Percentiles rank a stretch among this genome's conserved stretches.
These are phyloP conservation scores for Parathielavia appendiculata DNA, from an alignment of 495 filamentous ascomycete species.

Conservation along the genomic window DNA sequence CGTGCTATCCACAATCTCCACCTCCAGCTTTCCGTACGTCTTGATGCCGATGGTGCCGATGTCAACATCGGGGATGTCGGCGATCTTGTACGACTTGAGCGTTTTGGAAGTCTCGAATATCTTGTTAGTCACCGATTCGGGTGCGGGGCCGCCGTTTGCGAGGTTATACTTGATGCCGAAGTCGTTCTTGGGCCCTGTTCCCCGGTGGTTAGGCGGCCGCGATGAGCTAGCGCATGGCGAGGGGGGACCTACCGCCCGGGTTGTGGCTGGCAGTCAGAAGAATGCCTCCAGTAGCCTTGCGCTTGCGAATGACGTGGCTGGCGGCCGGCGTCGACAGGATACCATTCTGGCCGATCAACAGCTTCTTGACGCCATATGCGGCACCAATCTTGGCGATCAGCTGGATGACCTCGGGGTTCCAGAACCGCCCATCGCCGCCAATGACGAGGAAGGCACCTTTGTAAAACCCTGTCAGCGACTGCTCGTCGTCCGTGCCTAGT, in stretches of 20 bases:
- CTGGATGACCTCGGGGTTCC: slow-evolving; percentile 93
- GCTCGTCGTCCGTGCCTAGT: not conserved
- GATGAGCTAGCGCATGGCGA: not conserved
- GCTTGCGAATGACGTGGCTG: slow-evolving; percentile 88
- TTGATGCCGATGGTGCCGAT: slow-evolving; percentile 74
- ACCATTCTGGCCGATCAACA: slow-evolving; percentile 90
- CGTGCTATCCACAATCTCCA: slow-evolving; percentile 90
- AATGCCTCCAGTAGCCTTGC: slow-evolving; percentile 92
- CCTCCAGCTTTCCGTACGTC: slow-evolving; percentile 78
- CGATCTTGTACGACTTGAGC: slow-evolving; percentile 85
- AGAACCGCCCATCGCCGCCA: slow-evolving; percentile 94
- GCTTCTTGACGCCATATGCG: slow-evolving; percentile 98
- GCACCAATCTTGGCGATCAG: slow-evolving; percentile 95
- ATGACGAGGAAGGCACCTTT: slow-evolving; percentile 83
- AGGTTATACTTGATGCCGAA: slow-evolving; percentile 99
- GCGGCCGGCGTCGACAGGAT: slow-evolving; percentile 95
- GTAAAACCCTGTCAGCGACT: not conserved
- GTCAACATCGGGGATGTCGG: slow-evolving; percentile 81
- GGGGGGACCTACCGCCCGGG: slow-evolving; percentile 71
- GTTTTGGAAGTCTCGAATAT: slow-evolving; percentile 87
- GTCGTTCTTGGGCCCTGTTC: slow-evolving; percentile 78
- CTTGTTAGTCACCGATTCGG: slow-evolving; percentile 94
- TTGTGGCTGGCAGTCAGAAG: slow-evolving; percentile 97
- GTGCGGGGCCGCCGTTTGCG: slow-evolving; percentile 88
- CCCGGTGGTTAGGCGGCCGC: not conserved